A percentile compares a stretch with the other conserved stretches of the same genome.
Evolutionary conservation across 2,329 filamentous ascomycete species (phyloP).

Genomic region (Alternaria alternata): DNA sequence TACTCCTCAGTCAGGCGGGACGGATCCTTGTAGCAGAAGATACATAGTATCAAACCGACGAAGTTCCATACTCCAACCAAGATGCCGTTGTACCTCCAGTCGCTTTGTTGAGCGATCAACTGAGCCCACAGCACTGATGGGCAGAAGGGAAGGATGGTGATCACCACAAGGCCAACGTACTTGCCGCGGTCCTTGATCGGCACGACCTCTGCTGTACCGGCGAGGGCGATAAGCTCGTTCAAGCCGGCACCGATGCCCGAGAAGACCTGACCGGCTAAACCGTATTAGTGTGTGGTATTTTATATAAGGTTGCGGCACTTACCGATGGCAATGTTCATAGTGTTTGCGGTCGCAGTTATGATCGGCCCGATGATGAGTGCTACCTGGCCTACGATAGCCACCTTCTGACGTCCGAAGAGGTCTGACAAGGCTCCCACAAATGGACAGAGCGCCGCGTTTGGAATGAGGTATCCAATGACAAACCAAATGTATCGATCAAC

Average conservation of each 20-base stretch:
- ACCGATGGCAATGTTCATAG: constrained; percentile 45
- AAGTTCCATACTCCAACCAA: constrained; percentile 63
- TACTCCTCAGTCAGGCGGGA: constrained; percentile 51
- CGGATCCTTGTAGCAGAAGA: constrained; percentile 55
- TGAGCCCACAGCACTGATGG: constrained; percentile 70
- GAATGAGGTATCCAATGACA: constrained; percentile 61
- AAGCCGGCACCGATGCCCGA: constrained; percentile 72
- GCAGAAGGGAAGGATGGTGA: constrained; percentile 69
- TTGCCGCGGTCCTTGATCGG: constrained; percentile 70
- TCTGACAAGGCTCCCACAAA: constrained; percentile 65
- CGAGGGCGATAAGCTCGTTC: constrained; percentile 73
- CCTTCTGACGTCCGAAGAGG: constrained; percentile 44
- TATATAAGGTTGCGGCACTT: constrained; percentile 6
- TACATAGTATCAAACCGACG: constrained; percentile 60
- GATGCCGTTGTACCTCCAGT: constrained; percentile 65
- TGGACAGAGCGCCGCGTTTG: constrained; percentile 65
- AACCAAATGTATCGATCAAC: constrained; percentile 68
- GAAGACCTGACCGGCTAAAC: constrained; percentile 53
- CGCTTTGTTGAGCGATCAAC: constrained; percentile 59
- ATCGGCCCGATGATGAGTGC: constrained; percentile 51
- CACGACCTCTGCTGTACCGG: constrained; percentile 72
- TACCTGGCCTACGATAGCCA: constrained; percentile 41
- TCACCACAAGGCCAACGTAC: constrained; percentile 67
- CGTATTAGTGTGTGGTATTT: constrained; percentile 2
- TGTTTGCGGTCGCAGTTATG: constrained; percentile 38